A percentile compares a stretch with the other conserved stretches of the same genome.
Conservation (phyloP, 805 yeast species). For the Scheffersomyces spartinae region DNA sequence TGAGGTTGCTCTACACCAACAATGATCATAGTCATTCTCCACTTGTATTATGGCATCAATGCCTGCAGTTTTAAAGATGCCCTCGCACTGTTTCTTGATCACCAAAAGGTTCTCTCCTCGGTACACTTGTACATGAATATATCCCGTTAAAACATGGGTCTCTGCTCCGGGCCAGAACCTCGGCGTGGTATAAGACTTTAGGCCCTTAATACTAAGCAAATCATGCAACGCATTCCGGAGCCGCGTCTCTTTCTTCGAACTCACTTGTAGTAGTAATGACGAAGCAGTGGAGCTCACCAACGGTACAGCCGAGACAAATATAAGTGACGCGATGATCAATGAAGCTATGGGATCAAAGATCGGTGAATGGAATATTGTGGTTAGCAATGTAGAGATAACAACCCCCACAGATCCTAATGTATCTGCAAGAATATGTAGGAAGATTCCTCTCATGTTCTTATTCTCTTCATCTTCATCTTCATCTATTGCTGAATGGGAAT, state of each 20-base stretch:
- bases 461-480: constrained; percentile 12
- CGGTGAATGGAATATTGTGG: constrained; percentile 52
- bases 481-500: constrained; percentile 5
- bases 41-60: constrained; percentile 56
- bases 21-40: constrained; percentile 48
- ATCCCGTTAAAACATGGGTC: constrained; percentile 35
- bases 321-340: constrained; percentile 69
- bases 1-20: constrained; percentile 72
- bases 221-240: constrained; percentile 60
- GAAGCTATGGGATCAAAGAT: constrained; percentile 93
- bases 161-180: constrained; percentile 72
- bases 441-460: constrained; percentile 87
- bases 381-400: constrained; percentile 75
- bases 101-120: constrained; percentile 53
- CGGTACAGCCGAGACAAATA: constrained; percentile 76
- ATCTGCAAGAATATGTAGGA: constrained; percentile 88
- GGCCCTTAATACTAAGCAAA: constrained; percentile 61
- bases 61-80: constrained; percentile 35
- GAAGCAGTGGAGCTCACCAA: constrained; percentile 71
- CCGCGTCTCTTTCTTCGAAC: constrained; percentile 44
- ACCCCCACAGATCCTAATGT: constrained; percentile 97
- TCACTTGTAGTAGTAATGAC: constrained; percentile 54
- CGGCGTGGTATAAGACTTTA: constrained; percentile 77
- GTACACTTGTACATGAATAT: constrained; percentile 67
- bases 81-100: constrained; percentile 50